A percentile compares a stretch with the other conserved stretches of the same genome.
Evolutionary conservation across 139 green algal genomes (phyloP).

Genomic region (Nannochloris sp.): DNA sequence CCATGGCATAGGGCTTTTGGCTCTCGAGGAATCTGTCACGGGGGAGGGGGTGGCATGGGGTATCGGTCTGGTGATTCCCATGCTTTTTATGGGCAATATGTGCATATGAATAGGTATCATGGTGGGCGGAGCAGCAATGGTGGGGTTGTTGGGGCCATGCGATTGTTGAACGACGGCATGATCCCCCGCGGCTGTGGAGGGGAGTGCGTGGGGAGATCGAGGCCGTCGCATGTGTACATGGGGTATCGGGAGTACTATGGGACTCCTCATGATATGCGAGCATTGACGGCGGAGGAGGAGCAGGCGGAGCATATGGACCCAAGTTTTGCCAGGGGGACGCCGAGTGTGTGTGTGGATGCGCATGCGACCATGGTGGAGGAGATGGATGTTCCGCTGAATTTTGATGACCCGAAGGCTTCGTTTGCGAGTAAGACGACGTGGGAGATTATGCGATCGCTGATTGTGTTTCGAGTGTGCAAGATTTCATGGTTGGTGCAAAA

Average conservation of each 20-base stretch:
- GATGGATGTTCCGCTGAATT: neutral
- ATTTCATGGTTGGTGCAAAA: conserved; percentile 35
- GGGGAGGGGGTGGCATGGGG: too few species aligned
- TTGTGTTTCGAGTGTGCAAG: conserved; percentile 35
- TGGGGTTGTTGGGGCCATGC: too few species aligned
- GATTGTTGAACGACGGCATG: too few species aligned
- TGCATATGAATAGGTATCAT: too few species aligned
- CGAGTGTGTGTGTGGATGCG: neutral
- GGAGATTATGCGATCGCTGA: conserved; percentile 31
- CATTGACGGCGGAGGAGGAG: neutral
- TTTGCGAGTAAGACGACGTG: conserved; percentile 27
- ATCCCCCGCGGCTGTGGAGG: too few species aligned
- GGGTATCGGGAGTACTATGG: neutral
- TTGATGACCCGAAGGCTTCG: neutral
- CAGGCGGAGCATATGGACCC: neutral
- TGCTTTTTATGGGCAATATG: too few species aligned
- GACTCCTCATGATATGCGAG: neutral
- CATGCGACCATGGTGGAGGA: neutral
- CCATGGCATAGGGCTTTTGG: too few species aligned
- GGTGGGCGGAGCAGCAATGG: too few species aligned
- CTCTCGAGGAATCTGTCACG: too few species aligned
- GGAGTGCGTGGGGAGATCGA: neutral
- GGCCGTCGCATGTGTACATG: neutral
- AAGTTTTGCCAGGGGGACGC: neutral
- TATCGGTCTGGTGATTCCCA: too few species aligned